Percentiles rank a stretch among this genome's conserved stretches.
These are phyloP conservation scores for Neoascochyta sp. DNA, from an alignment of 2,329 filamentous ascomycete genomes.

Conservation along the genomic window DNA sequence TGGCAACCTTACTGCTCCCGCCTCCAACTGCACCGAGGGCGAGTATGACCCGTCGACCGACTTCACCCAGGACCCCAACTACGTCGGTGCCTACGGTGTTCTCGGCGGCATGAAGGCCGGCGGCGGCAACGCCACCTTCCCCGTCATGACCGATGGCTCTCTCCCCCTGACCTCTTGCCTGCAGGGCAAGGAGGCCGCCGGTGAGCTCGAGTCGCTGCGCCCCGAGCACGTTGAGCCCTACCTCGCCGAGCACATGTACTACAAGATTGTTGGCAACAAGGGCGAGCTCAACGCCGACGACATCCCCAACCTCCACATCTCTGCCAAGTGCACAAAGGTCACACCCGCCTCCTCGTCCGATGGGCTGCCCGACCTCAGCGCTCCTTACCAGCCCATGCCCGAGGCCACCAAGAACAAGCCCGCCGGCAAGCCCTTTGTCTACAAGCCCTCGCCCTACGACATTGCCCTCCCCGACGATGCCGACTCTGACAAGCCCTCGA, in stretches of 20 bases:
- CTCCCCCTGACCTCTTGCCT: slow-evolving; percentile 36
- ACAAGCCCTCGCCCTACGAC: slow-evolving; percentile 20
- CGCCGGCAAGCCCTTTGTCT: slow-evolving; percentile 29
- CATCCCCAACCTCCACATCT: slow-evolving; percentile 34
- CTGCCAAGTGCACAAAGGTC: slow-evolving; percentile 29
- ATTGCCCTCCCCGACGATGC: slow-evolving; percentile 12
- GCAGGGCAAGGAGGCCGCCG: slow-evolving; percentile 29
- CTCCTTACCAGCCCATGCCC: slow-evolving; percentile 25
- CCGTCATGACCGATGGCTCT: slow-evolving; percentile 30
- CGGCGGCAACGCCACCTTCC: slow-evolving; percentile 20
- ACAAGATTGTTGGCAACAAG: slow-evolving; percentile 32
- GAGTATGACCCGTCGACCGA: slow-evolving; percentile 25
- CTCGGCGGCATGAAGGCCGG: slow-evolving; percentile 27
- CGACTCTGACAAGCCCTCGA: slow-evolving; percentile 9
- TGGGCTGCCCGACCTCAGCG: slow-evolving; percentile 28
- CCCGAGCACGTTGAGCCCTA: slow-evolving; percentile 33
- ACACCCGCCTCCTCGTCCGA: slow-evolving; percentile 21
- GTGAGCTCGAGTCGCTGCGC: slow-evolving; percentile 30
- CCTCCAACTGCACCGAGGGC: slow-evolving; percentile 19
- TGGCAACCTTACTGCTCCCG: slow-evolving; percentile 18
- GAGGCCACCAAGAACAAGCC: slow-evolving; percentile 27
- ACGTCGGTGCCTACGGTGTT: slow-evolving; percentile 34
- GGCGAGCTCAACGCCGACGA: slow-evolving; percentile 27
- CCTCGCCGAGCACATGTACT: slow-evolving; percentile 35
- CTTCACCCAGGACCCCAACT: slow-evolving; percentile 29